Conservation (phyloP, 805 yeast genomes). For the Yamadazyma tumulicola region DNA sequence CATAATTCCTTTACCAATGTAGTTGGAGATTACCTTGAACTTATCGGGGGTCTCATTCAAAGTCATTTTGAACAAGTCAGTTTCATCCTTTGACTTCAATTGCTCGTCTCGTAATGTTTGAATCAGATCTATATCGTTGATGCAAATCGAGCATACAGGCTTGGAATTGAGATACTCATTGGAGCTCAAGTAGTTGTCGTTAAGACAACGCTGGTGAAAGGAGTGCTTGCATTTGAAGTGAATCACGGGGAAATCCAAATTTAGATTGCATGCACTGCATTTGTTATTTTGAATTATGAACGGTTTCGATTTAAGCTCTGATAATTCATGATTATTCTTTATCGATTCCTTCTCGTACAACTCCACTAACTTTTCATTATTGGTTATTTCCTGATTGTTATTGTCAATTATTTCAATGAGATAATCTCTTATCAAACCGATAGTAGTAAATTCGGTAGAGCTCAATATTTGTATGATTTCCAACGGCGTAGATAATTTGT, state of each 20-base stretch:
- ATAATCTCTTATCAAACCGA: conserved; percentile 70
- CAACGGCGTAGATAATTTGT: conserved; percentile 61
- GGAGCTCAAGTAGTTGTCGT: conserved; percentile 35
- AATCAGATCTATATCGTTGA: conserved; percentile 66
- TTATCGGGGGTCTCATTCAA: conserved; percentile 55
- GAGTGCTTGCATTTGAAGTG: conserved; percentile 87
- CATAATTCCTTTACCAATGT: conserved; percentile 85
- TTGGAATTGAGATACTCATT: conserved; percentile 9
- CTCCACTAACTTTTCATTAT: conserved; percentile 60
- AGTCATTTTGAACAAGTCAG: conserved; percentile 58
- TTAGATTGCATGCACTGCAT: conserved; percentile 63
- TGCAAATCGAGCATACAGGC: conserved; percentile 67
- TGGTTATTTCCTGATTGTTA: conserved; percentile 63
- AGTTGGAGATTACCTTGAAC: conserved; percentile 74
- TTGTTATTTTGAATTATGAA: conserved; percentile 56
- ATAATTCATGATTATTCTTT: conserved; percentile 50
- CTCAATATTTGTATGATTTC: conserved; percentile 74
- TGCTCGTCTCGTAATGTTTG: conserved; percentile 57
- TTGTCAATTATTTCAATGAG: conserved; percentile 57
- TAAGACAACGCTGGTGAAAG: conserved; percentile 77
- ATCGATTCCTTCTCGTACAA: conserved; percentile 67
- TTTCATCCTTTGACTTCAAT: conserved; percentile 56
- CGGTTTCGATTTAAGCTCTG: conserved; percentile 44
- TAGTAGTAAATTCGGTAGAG: conserved; percentile 49
- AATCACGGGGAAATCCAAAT: conserved; percentile 71